These are phyloP conservation scores for Trifolium fragiferum DNA, from an alignment of 306 rosid species.

Conservation along the genomic window DNA sequence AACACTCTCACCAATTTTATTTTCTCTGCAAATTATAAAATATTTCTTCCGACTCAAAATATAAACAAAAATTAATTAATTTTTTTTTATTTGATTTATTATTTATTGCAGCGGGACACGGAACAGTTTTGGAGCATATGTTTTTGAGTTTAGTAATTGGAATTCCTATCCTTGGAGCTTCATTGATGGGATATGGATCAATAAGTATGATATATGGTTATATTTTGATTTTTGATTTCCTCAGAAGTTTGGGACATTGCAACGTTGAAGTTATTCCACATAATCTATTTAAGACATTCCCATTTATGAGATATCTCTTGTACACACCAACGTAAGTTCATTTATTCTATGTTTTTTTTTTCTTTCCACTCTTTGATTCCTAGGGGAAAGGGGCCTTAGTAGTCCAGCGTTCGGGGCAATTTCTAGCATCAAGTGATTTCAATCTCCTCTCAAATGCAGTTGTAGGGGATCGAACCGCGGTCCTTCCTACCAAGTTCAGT, in stretches of 20 bases:
- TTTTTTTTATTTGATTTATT: no score
- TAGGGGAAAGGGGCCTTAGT: no score
- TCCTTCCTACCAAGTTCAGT: no score
- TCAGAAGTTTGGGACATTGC: constrained; percentile 80
- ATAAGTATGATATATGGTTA: constrained; percentile 53
- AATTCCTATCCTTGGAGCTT: constrained; percentile 68
- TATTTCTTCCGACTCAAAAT: background rate
- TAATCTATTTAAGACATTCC: constrained; percentile 51
- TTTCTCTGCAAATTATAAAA: no score
- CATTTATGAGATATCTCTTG: constrained; percentile 64
- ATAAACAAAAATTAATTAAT: no score
- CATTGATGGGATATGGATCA: constrained; percentile 77
- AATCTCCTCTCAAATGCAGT: no score
- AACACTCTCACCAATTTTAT: no score
- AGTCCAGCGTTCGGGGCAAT: no score
- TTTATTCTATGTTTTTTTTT: background rate
- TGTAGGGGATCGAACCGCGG: no score
- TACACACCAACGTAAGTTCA: constrained; percentile 84
- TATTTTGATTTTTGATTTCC: constrained; percentile 65
- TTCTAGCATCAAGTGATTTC: no score
- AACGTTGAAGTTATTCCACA: constrained; percentile 77
- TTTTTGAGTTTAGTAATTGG: constrained; percentile 55
- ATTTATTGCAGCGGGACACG: constrained; percentile 53
- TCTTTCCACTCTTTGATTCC: no score
- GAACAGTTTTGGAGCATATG: constrained; percentile 71